Base-by-base conservation (phyloP, 495 filamentous ascomycete species). In the Hypoxylon cercidicola region DNA sequence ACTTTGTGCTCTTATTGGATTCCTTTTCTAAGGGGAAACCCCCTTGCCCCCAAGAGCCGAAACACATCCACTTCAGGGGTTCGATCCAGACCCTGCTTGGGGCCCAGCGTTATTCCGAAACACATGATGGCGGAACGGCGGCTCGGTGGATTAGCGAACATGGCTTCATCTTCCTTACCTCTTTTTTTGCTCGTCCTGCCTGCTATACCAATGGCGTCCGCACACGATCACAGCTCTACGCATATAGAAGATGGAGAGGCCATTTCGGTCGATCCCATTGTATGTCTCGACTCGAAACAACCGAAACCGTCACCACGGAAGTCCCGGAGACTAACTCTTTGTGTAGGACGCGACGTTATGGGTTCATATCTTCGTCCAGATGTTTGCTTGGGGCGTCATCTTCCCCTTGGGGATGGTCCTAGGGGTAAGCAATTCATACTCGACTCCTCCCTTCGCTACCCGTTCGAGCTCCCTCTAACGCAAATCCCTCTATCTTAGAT, bases 401-500 rank as follows among this genome's bases (percentile, higher is more conserved):
- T 97, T 98, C 69, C 95, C 95, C 8, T 80, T 92, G 18, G 95
- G 96, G 45, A 97, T 99, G 94, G 94, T 99, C 32, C 81, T 98
- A 10, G 94, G 95, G 32, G 90, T 94, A 86, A 64, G 87, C 80
- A 45, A 64, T 30, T 51, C 37, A 13, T 23, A 25, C 19, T 45
- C 37, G 9, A 19, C 13, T 4, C 13, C 3, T 34, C 23, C 48
- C 28, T 20, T 19, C 1, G 18, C 49, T 32, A n/a, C n/a, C 15
- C 19, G 13, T 7, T 28, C 44, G 20, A 21, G 41, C 28, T 28
- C 12, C 34, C 16, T 62, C 53, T 49, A 10, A 57, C 56, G n/a
- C 53, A 18, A 16, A 51, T 15, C 8, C 43, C 15, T 34, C 21
- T 40, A 20, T 35, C 30, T 13, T 75, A 96, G 91, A 96, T 99